These are phyloP conservation scores for Phyllosticta capitalensis DNA, from an alignment of 2,329 filamentous ascomycete genomes.

Conservation along the genomic window DNA sequence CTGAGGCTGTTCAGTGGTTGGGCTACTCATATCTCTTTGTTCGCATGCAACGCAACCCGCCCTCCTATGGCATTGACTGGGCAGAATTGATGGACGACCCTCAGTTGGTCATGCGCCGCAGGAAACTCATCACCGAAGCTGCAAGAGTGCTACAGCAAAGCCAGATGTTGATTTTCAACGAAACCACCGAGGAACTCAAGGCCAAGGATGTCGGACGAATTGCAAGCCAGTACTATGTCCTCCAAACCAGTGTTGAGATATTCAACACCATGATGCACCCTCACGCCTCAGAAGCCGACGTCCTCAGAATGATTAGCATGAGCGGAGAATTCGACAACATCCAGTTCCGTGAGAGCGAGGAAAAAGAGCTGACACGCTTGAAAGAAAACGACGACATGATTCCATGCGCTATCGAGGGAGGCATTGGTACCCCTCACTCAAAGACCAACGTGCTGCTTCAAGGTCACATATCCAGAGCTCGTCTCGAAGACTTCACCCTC, in stretches of 20 bases:
- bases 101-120: slow-evolving; percentile 71
- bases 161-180: slow-evolving; percentile 99
- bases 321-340: slow-evolving; percentile 98
- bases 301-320: slow-evolving; percentile 93
- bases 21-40: slow-evolving; percentile 98
- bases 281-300: slow-evolving; percentile 77
- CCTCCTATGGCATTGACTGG: slow-evolving; percentile 93
- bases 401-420: slow-evolving; percentile 68
- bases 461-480: slow-evolving; percentile 80
- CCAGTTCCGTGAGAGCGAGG: slow-evolving; percentile 81
- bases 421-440: slow-evolving; percentile 58
- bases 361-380: slow-evolving; percentile 71
- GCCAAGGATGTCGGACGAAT: slow-evolving; percentile 95
- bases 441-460: slow-evolving; percentile 96
- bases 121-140: slow-evolving; percentile 79
- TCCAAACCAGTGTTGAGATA: slow-evolving; percentile 86
- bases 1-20: slow-evolving; percentile 92
- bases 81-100: slow-evolving; percentile 82
- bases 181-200: slow-evolving; percentile 81
- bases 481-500: slow-evolving; percentile 87
- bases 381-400: slow-evolving; percentile 52
- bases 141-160: slow-evolving; percentile 79
- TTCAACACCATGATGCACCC: slow-evolving; percentile 94
- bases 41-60: slow-evolving; percentile 84
- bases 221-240: slow-evolving; percentile 92